Evolutionary conservation across 1,139 yeast species (phyloP).

Genomic region (Geotrichum macrosporum): DNA sequence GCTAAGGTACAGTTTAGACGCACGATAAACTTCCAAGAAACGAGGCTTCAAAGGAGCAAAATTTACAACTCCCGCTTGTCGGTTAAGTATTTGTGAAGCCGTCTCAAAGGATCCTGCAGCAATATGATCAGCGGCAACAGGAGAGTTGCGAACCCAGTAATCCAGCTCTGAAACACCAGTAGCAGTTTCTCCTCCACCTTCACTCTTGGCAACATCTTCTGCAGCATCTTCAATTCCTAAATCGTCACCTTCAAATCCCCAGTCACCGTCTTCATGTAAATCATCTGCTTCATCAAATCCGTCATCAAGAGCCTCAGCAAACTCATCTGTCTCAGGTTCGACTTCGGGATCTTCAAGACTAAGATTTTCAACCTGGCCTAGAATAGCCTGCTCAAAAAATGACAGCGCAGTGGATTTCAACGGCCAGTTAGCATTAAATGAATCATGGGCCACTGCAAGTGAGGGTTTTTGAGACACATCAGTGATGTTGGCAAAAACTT

Average conservation of each 20-base stretch:
- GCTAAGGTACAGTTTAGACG: constrained; percentile 70
- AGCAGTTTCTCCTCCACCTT: constrained; percentile 40
- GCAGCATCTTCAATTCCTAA: constrained; percentile 58
- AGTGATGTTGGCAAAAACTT: constrained; percentile 52
- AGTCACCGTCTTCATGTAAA: constrained; percentile 27
- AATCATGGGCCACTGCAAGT: constrained; percentile 47
- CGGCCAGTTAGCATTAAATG: constrained; percentile 69
- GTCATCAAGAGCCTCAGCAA: constrained; percentile 25
- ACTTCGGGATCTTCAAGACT: constrained; percentile 45
- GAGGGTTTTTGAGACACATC: constrained; percentile 34
- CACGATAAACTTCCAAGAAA: constrained; percentile 76
- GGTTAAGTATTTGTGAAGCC: constrained; percentile 85
- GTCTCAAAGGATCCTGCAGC: constrained; percentile 97
- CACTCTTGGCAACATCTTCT: constrained; percentile 40
- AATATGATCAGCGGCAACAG: constrained; percentile 85
- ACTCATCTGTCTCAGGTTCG: constrained; percentile 21
- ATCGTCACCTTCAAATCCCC: constrained; percentile 46
- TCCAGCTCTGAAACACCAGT: constrained; percentile 58
- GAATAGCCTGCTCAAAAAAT: constrained; percentile 77
- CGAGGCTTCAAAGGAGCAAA: constrained; percentile 84
- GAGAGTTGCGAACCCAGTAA: constrained; percentile 83
- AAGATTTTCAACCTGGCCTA: constrained; percentile 71
- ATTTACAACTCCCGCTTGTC: constrained; percentile 80
- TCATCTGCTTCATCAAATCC: constrained; percentile 39
- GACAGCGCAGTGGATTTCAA: constrained; percentile 66